Base-by-base conservation (phyloP, 768 basidiomycete genomes). In the Myochromella boudieri region DNA sequence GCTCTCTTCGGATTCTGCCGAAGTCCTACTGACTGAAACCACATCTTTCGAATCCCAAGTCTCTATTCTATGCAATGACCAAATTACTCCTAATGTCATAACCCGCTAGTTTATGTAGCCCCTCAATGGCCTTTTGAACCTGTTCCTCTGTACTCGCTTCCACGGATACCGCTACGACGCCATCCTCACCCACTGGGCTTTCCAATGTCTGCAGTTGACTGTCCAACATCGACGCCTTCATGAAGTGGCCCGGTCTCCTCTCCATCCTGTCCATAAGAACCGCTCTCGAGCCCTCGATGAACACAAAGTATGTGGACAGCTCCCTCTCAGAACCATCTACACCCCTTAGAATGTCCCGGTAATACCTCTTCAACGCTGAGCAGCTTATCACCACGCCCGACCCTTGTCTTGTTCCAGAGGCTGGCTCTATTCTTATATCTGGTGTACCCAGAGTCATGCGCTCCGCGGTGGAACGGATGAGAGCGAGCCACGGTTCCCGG, bases 341-440 rank as follows among this genome's bases (percentile, higher is more conserved):
- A 17, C 90, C 93, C 7, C 95, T 77, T 47, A 97, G 66, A 37
- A 93, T 77, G 49, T 88, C 84, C 4, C 95, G 84, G 63, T 97
- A 97, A 52, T 74, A 74, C 55, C 60, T 75, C 68, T 87, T 94
- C 62, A 97, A 68, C 51, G 93, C 82, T 17, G 92, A 95, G 66
- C 92, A 95, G 28, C 85, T 88, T 29, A 93, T 78, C 32, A 97
- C 81, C n/a, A 89, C 78, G 1, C 88, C 90, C 21, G 54, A 37
- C 39, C 7, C 54, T 48, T 37, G 41, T 43, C 44, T 54, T 47
- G 25, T 26, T 28, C 22, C 26, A 5, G 18, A 28, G 37, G n/a
- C 17, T 6, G 24, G n/a, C 2, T 24, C 21, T 22, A 24, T 17
- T 25, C 22, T 9, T 8, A 8, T 31, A 8, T 34, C 33, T 14